Conservation (phyloP, 306 rosid genomes). For the Cicer yamashitae region DNA sequence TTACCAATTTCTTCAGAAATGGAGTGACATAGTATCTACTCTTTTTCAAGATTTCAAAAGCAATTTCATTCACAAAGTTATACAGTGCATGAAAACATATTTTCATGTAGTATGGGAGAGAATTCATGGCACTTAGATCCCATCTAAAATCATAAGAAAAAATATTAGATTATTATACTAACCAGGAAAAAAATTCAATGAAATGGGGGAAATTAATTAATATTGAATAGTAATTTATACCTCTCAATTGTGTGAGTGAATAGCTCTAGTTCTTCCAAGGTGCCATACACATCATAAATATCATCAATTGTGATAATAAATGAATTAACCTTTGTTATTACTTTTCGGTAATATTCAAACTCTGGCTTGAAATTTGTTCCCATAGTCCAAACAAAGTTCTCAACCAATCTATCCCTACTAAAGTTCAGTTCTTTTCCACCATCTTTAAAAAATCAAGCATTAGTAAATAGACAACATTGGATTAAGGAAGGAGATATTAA, state of each 20-base stretch:
- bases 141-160: not conserved
- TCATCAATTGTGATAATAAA: constrained; percentile 13
- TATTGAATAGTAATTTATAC: no score
- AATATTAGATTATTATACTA: not conserved
- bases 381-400: not conserved
- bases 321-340: not conserved
- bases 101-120: constrained; percentile 34
- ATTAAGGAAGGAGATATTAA: no score
- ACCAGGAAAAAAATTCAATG: not conserved
- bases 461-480: no score
- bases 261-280: no score
- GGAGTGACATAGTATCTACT: not conserved
- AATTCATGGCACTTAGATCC: constrained; percentile 9
- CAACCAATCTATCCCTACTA: constrained; percentile 7
- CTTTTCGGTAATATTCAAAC: not conserved
- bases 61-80: not conserved
- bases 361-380: not conserved
- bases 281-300: constrained; percentile 4
- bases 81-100: not conserved
- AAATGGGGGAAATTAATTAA: not conserved
- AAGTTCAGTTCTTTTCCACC: not conserved
- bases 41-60: not conserved
- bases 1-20: constrained; percentile 1
- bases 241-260: no score
- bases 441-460: not conserved